These are phyloP conservation scores for Auricularia sp. DNA, from an alignment of 768 basidiomycete species.

Conservation along the genomic window DNA sequence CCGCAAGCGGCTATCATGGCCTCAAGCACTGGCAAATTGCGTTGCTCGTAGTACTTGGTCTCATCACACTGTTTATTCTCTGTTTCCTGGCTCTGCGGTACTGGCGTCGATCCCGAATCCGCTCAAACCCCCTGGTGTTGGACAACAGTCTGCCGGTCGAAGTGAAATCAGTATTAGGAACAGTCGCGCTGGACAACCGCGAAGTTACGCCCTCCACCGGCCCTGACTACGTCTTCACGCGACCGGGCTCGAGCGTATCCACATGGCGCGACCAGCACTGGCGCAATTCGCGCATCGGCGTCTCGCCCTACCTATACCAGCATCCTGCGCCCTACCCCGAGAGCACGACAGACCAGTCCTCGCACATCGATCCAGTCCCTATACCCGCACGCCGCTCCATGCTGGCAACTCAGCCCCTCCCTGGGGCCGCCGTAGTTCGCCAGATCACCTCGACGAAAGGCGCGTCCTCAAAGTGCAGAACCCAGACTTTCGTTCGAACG, in stretches of 20 bases:
- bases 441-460: neutral
- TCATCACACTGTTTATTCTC: no score
- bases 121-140: no score
- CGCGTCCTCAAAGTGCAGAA: neutral
- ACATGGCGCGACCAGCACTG: rapidly evolving
- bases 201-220: no score
- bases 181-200: no score
- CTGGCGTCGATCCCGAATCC: no score
- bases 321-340: neutral
- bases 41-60: no score
- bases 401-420: neutral
- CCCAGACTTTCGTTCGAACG: neutral
- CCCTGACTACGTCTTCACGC: neutral
- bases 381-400: no score
- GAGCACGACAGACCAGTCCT: neutral
- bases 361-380: neutral
- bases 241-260: neutral
- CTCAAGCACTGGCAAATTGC: no score
- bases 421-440: neutral
- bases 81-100: no score
- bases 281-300: neutral
- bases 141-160: no score
- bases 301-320: neutral
- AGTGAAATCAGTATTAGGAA: no score
- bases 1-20: no score